Percentiles rank a stretch among this genome's conserved stretches.
phyloP scores from a whole-genome alignment of 73 alveolate genomes.

The Tetrahymena elliotti region DNA sequence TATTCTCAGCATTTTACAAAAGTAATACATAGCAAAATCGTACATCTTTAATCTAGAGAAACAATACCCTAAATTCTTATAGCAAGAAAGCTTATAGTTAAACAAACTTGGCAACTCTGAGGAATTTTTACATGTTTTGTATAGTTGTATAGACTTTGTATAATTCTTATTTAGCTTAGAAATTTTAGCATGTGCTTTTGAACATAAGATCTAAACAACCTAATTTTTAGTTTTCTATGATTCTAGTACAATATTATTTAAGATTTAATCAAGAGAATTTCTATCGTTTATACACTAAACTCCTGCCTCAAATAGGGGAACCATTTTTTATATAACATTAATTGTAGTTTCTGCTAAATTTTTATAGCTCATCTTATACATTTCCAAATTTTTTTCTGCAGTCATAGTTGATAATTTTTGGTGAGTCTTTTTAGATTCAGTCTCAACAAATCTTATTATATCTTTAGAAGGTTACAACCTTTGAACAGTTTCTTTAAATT shows the following conservation, averaged over 20 bases:
- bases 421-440: not conserved
- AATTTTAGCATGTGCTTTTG: not conserved
- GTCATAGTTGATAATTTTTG: not conserved
- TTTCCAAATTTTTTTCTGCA: not conserved
- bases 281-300: not conserved
- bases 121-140: not conserved
- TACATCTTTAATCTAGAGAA: not conserved
- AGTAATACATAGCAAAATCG: not conserved
- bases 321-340: not conserved
- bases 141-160: not conserved
- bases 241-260: not conserved
- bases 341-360: not conserved
- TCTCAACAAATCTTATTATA: not conserved
- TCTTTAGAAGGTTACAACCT: not conserved
- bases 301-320: not conserved
- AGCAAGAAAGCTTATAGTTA: not conserved
- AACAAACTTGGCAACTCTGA: not conserved
- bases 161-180: not conserved
- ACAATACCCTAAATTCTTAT: not conserved
- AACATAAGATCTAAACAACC: not conserved
- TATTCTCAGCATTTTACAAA: not conserved
- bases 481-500: not conserved
- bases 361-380: not conserved
- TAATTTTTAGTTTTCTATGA: not conserved
- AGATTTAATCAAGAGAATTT: not conserved